Percentiles rank a stretch among this genome's conserved stretches.
Evolutionary conservation across 78 protist genomes (phyloP).

Genomic region (Isochrysis galbana): DNA sequence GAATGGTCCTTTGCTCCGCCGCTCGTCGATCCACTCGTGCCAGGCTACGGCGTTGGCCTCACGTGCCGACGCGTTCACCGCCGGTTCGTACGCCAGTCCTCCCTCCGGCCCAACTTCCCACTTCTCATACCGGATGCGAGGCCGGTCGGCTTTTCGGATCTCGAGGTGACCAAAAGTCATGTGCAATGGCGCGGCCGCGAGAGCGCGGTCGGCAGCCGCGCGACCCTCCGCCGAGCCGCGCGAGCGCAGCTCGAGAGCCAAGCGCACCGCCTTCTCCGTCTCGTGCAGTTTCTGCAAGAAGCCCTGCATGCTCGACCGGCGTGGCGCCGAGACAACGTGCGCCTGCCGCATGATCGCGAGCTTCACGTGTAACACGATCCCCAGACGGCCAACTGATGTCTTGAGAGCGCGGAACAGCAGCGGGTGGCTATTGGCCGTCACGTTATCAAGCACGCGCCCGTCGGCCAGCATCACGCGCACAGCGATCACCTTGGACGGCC

Average conservation of each 20-base stretch:
- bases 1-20: no score
- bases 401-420: not conserved
- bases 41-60: not conserved
- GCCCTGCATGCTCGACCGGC: not conserved
- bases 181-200: no score
- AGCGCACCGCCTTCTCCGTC: not conserved
- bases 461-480: not conserved
- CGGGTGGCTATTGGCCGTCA: not conserved
- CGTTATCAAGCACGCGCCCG: not conserved
- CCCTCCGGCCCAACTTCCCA: no score
- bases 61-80: not conserved
- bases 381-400: not conserved
- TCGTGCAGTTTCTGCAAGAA: not conserved
- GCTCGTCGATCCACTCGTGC: not conserved
- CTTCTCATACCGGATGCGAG: no score
- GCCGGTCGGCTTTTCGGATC: no score
- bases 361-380: not conserved
- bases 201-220: not conserved
- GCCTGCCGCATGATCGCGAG: not conserved
- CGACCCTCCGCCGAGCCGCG: not conserved
- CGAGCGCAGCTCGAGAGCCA: not conserved
- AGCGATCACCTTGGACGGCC: not conserved
- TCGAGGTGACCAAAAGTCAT: no score
- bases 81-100: no score
- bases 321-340: not conserved